phyloP scores from a whole-genome alignment of 345 rosid species.

The Passiflora organensis region DNA sequence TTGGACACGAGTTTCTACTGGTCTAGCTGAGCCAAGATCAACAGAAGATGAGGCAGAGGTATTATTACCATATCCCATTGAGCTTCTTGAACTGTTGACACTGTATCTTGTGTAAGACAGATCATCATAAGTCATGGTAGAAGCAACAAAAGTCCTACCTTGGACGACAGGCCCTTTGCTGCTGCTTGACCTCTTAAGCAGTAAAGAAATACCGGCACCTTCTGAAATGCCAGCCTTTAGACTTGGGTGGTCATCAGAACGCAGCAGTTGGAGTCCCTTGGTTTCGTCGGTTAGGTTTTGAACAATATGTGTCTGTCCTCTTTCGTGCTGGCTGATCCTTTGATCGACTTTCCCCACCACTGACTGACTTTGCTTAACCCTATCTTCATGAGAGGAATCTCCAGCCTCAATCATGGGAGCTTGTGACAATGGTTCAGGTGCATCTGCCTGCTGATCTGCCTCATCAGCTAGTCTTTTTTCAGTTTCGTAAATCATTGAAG shows the following conservation, averaged over 20 bases:
- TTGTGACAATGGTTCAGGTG: constrained; percentile 25
- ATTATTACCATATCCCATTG: constrained; percentile 65
- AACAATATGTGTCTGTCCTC: constrained; percentile 33
- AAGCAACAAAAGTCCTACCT: constrained; percentile 58
- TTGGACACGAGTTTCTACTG: constrained; percentile 50
- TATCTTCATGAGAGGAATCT: constrained; percentile 29
- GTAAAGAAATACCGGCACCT: constrained; percentile 58
- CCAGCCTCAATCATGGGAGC: constrained; percentile 29
- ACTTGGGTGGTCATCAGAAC: constrained; percentile 23
- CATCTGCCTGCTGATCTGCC: constrained; percentile 17
- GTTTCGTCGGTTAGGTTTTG: constrained; percentile 25
- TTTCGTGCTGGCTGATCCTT: constrained; percentile 32
- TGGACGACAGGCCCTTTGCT: constrained; percentile 60
- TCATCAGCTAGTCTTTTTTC: constrained; percentile 29
- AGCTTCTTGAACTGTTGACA: constrained; percentile 75
- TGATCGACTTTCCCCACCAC: constrained; percentile 38
- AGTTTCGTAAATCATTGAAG: constrained; percentile 24
- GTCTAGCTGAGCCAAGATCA: constrained; percentile 67
- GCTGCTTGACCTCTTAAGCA: constrained; percentile 78
- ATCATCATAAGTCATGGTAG: constrained; percentile 60
- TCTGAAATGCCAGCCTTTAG: constrained; percentile 37
- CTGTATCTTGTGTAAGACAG: constrained; percentile 60
- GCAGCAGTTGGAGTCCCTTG: constrained; percentile 31
- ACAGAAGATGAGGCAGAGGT: constrained; percentile 76
- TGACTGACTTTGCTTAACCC: constrained; percentile 23